phyloP scores from a whole-genome alignment of 768 basidiomycete genomes.

The Boletus speciosus region DNA sequence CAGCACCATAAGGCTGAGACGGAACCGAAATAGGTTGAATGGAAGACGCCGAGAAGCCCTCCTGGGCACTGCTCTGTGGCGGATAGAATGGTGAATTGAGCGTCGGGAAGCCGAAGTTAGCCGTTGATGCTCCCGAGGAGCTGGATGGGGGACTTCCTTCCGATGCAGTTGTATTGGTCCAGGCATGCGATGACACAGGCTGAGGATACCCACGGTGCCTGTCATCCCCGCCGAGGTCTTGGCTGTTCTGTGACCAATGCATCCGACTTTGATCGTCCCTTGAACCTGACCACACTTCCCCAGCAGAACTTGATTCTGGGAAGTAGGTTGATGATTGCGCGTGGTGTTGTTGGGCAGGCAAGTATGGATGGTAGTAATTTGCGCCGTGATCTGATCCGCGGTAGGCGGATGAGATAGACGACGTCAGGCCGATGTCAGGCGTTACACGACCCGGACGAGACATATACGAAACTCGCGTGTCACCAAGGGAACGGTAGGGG shows the following conservation, averaged over 20 bases:
- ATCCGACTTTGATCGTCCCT: constrained; percentile 23
- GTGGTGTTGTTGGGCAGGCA: constrained; percentile 23
- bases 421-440: constrained; percentile 22
- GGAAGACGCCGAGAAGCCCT: constrained; percentile 30
- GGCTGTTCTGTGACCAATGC: constrained; percentile 27
- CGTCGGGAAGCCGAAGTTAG: constrained; percentile 45
- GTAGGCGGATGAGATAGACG: constrained; percentile 21
- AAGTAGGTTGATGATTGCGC: constrained; percentile 25
- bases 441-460: constrained; percentile 27
- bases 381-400: constrained; percentile 25
- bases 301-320: constrained; percentile 13
- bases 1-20: constrained; percentile 29
- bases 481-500: constrained; percentile 25
- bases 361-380: constrained; percentile 27
- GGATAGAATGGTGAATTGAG: constrained; percentile 59
- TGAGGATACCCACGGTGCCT: constrained; percentile 31
- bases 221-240: constrained; percentile 22
- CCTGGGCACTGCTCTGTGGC: constrained; percentile 31
- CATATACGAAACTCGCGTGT: constrained; percentile 25
- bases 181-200: constrained; percentile 24
- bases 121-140: constrained; percentile 20
- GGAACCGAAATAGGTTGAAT: constrained; percentile 31
- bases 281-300: constrained; percentile 20
- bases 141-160: constrained; percentile 23
- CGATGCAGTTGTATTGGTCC: constrained; percentile 19